Evolutionary conservation across 202 grass and related monocot genomes (phyloP).

Genomic region (Brachypodium distachyon): DNA sequence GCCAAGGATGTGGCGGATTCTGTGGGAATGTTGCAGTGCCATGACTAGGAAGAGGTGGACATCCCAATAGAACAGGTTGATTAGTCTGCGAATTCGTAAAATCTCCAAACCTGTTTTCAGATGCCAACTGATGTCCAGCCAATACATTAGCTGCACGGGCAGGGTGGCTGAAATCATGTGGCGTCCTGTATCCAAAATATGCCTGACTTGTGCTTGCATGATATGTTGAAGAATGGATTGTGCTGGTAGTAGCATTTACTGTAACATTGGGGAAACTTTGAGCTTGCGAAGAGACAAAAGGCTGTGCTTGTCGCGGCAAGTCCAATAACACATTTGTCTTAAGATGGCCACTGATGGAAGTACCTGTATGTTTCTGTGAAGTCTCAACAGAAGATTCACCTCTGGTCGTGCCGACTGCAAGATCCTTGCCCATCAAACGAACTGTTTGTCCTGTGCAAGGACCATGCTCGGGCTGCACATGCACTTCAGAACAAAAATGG

Average conservation of each 20-base stretch:
- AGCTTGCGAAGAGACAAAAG: conserved; percentile 34
- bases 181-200: conserved; percentile 26
- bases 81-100: not conserved
- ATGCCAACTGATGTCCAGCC: conserved; percentile 5
- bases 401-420: conserved; percentile 34
- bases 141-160: conserved; percentile 10
- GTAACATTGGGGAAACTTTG: conserved; percentile 16
- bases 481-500: conserved; percentile 27
- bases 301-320: conserved; percentile 32
- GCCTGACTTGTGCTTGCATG: conserved; percentile 9
- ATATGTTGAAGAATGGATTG: conserved; percentile 3
- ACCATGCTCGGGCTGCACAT: conserved; percentile 2
- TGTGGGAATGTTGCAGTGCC: conserved; percentile 15
- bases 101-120: conserved; percentile 6
- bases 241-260: conserved; percentile 5
- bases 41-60: conserved; percentile 20
- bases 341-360: conserved; percentile 1
- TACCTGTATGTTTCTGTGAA: conserved; percentile 7
- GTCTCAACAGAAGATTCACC: conserved; percentile 17
- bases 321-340: conserved; percentile 15
- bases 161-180: conserved; percentile 2
- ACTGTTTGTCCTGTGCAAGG: conserved; percentile 35
- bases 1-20: not conserved
- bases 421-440: conserved; percentile 81
- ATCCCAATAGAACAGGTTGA: conserved; percentile 9